phyloP scores from a whole-genome alignment of 208 protist genomes.

The Trypanosoma platydactyli region DNA sequence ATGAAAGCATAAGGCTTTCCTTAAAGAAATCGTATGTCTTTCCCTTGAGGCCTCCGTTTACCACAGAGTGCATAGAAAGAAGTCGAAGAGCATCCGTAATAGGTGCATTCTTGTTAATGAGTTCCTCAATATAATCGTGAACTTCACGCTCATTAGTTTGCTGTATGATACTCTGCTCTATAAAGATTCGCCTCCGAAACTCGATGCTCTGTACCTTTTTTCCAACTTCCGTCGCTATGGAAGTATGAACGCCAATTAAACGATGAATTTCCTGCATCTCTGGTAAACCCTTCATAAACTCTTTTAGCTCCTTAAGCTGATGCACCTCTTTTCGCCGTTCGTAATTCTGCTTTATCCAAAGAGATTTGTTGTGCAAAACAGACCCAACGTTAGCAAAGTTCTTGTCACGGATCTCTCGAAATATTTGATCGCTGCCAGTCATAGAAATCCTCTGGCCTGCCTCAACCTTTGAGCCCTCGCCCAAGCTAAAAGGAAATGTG shows the following conservation, averaged over 20 bases:
- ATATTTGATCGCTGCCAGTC: constrained; percentile 66
- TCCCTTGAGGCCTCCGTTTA: constrained; percentile 74
- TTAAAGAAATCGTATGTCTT: constrained; percentile 70
- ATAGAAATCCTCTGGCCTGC: constrained; percentile 38
- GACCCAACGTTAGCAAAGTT: constrained; percentile 74
- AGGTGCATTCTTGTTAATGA: constrained; percentile 57
- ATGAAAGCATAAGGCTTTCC: constrained; percentile 81
- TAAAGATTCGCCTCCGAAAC: constrained; percentile 62
- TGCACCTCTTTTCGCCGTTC: constrained; percentile 82
- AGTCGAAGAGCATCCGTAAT: constrained; percentile 70
- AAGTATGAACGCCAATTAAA: constrained; percentile 77
- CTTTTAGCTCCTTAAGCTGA: constrained; percentile 84
- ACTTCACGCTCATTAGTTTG: constrained; percentile 67
- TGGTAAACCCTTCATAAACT: constrained; percentile 85
- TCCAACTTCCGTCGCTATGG: constrained; percentile 75
- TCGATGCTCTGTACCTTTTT: constrained; percentile 64
- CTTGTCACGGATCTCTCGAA: constrained; percentile 78
- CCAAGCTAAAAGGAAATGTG: constrained; percentile 68
- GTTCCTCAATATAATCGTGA: constrained; percentile 83
- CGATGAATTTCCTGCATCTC: constrained; percentile 88
- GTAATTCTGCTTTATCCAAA: constrained; percentile 87
- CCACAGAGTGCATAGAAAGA: constrained; percentile 79
- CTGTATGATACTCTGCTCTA: constrained; percentile 83
- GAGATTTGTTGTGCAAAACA: constrained; percentile 78
- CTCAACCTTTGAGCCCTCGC: constrained; percentile 40